Evolutionary conservation across 1,284 basidiomycete genomes (phyloP), one percentile per base, ranked within the genome.

Genomic region (Testicularia cyperi): DNA sequence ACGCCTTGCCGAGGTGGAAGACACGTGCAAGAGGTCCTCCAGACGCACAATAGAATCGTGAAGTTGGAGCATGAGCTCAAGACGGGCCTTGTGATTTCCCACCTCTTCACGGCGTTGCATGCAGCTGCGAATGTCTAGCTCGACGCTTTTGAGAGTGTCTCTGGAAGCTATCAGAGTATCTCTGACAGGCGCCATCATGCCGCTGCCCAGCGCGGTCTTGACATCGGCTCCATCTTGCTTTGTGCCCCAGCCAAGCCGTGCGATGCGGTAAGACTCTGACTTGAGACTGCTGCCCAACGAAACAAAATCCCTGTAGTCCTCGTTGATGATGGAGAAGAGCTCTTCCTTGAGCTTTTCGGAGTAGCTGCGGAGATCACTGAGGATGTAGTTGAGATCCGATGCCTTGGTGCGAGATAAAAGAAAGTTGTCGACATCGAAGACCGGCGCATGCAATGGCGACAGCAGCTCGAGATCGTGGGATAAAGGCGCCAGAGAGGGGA

Each of bases 231-330:
- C 25, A 26, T 35, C 39, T 3, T 7, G 16, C 18, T 42, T 25
- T 5, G 16, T 24, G 14, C 5, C 43, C 53, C 54, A 63, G 4
- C 60, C 60, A 4, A 63, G 44, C 4, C 60, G 37, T 6, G 41
- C 48, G 15, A 63, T 63, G 0, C 60, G 44, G 29, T 63, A 54
- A 5, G 60, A 55, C 23, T 63, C 60, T 1, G 60, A 26, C 20
- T 53, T 48, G 45, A 63, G 45, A 24, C 45, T 52, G 39, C 48
- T 57, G 4, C 92, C 92, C 19, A 98, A 81, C 64, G 88, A 90
- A 63, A 98, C 95, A 77, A 97, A 97, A 32, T 92, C 92, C 77
- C 92, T 91, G 77, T 97, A 97, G 78, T 97, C 92, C 70, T 92
- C 87, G 77, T 98, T 96, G 77, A 98, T 96, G 72, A 97, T 84